Conservation (phyloP, 1,284 basidiomycete species). For the Porodaedalea pini region DNA sequence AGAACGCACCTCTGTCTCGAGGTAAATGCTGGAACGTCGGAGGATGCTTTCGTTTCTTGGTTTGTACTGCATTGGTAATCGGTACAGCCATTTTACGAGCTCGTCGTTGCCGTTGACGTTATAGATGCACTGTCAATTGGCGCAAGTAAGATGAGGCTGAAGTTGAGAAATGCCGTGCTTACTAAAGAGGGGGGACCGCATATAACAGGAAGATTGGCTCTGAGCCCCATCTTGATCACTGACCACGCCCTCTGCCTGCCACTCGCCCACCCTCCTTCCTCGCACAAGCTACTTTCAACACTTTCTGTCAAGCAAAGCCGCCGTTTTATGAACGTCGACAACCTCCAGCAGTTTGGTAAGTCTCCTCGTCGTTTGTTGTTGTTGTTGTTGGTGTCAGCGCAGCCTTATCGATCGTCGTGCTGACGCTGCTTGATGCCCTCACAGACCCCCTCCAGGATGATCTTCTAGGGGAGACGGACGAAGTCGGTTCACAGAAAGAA, state of each 20-base stretch:
- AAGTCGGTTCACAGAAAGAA: constrained; percentile 80
- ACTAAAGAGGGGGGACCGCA: background rate
- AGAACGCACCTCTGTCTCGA: constrained; percentile 49
- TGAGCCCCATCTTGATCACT: background rate
- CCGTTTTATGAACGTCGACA: constrained; percentile 90
- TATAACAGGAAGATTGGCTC: background rate
- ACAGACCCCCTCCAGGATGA: constrained; percentile 84
- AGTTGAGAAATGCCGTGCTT: background rate
- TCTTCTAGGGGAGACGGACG: constrained; percentile 66
- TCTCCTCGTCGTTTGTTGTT: background rate
- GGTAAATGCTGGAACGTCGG: constrained; percentile 71
- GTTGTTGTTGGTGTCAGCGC: too few species aligned
- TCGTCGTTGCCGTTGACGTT: background rate
- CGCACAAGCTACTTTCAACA: background rate
- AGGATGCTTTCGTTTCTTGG: constrained; percentile 51
- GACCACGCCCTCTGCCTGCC: background rate
- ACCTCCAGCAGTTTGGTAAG: constrained; percentile 35
- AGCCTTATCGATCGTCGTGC: constrained; percentile 33
- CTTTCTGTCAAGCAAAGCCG: constrained; percentile 23
- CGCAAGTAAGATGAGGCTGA: background rate
- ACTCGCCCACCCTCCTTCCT: constrained; percentile 11
- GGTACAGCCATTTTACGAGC: background rate
- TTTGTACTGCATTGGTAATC: background rate
- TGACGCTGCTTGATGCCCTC: constrained; percentile 9
- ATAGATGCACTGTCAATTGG: background rate